A percentile compares a stretch with the other conserved stretches of the same genome.
These are phyloP conservation scores for Prunus armeniaca DNA, from an alignment of 306 rosid genomes.

Conservation along the genomic window DNA sequence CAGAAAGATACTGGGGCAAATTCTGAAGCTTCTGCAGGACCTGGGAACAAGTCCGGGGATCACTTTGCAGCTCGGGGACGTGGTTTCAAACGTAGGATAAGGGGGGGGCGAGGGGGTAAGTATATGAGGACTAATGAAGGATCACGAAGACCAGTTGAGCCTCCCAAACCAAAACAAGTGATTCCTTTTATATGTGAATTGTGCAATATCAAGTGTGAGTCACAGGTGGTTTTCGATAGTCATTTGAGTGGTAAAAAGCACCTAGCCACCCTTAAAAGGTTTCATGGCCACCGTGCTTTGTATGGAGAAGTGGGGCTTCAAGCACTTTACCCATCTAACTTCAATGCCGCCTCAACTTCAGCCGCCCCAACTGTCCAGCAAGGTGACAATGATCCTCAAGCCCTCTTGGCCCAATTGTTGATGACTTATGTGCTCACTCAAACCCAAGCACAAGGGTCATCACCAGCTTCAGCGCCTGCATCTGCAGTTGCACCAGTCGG, in stretches of 20 bases:
- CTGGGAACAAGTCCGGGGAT: conserved; percentile 32
- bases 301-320: conserved; percentile 50
- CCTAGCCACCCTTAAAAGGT: conserved; percentile 45
- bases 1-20: conserved; percentile 36
- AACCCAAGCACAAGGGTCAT: conserved; percentile 29
- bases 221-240: conserved; percentile 63
- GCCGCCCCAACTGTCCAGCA: conserved; percentile 44
- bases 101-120: conserved; percentile 59
- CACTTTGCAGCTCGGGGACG: conserved; percentile 45
- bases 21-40: conserved; percentile 41
- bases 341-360: conserved; percentile 28
- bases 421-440: conserved; percentile 52
- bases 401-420: conserved; percentile 65
- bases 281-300: conserved; percentile 43
- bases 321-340: conserved; percentile 46
- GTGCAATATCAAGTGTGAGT: conserved; percentile 83
- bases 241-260: conserved; percentile 76
- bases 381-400: conserved; percentile 64
- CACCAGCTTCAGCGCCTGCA: conserved; percentile 21
- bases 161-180: conserved; percentile 41
- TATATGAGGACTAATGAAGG: conserved; percentile 48
- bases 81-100: conserved; percentile 64
- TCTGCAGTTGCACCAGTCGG: conserved; percentile 14
- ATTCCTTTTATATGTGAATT: conserved; percentile 52
- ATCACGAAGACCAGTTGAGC: conserved; percentile 45